Base-by-base conservation (phyloP, 345 rosid species). In the Lumnitzera racemosa region DNA sequence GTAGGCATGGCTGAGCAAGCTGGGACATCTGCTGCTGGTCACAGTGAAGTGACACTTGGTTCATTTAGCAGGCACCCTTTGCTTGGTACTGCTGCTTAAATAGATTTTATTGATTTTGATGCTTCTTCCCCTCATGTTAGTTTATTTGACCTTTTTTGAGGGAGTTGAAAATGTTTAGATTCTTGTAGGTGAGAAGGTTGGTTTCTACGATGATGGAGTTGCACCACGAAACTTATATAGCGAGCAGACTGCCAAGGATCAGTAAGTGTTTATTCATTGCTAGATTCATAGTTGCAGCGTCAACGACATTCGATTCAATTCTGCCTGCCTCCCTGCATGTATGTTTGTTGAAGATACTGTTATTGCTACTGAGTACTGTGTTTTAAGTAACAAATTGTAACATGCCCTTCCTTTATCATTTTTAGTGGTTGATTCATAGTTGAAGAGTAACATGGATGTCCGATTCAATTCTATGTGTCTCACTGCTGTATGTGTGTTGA, bases 61-160 rank as follows among this genome's bases (percentile, higher is more conserved):
- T 49, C 65, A 13, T 67, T 68, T 55, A 63, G 74, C 57, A 69
- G 83, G 68, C 78, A 75, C 51, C 55, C 72, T 63, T 79, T 84
- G 24, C 68, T 72, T 48, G 66, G 73, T 61, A 67, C 56, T 65
- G 24, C 79, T 25, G 55, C 74, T 80, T 68, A 56, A 62, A 67
- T 51, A 61, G 46, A 24, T 49, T 29, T 48, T 53, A 20, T 51
- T 25, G 3, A n/a, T 51, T 41, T 61, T 50, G 43, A 36, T 4
- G 43, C 20, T 27, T 49, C 31, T 23, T 58, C 16, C n/a, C n/a
- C 5, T 16, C 41, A 23, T 36, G 13, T 43, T 59, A n/a, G 54
- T 59, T 23, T 56, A 17, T 46, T 51, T 55, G 25, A 31, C 48
- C 23, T 12, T 53, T 46, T 27, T 29, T 47, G 15, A 12, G 16